Evolutionary conservation across 129 eudicot species (phyloP).

Genomic region (Artemisia annua): DNA sequence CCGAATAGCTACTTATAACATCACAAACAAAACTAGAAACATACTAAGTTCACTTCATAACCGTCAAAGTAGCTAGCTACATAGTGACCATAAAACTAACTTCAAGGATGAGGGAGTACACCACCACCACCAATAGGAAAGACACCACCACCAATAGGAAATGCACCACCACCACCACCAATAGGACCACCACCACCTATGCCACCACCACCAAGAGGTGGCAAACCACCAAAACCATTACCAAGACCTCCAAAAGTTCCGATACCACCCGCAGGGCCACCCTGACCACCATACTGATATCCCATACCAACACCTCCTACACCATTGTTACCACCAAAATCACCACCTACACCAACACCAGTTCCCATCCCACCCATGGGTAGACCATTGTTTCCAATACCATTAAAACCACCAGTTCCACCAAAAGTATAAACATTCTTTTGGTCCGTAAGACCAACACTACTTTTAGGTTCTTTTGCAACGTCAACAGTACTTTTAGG

Average conservation of each 20-base stretch:
- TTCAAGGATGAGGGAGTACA: constrained; percentile 39
- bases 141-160: constrained; percentile 29
- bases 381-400: constrained; percentile 41
- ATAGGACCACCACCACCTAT: constrained; percentile 27
- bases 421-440: constrained; percentile 41
- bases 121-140: no score
- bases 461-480: constrained; percentile 29
- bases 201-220: constrained; percentile 43
- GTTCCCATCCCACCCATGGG: constrained; percentile 48
- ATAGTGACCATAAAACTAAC: constrained; percentile 17
- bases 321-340: constrained; percentile 37
- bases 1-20: constrained; percentile 9
- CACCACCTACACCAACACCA: constrained; percentile 44
- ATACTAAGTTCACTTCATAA: constrained; percentile 21
- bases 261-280: constrained; percentile 40
- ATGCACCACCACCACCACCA: constrained; percentile 34
- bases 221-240: constrained; percentile 36
- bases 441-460: constrained; percentile 35
- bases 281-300: constrained; percentile 42
- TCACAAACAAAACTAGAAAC: constrained; percentile 21
- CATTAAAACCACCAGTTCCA: constrained; percentile 38
- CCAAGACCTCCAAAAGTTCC: constrained; percentile 44
- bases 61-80: constrained; percentile 8
- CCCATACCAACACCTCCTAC: constrained; percentile 44
- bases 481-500: constrained; percentile 28